phyloP scores from a whole-genome alignment of 441 rosid species.

The Bocquillonia castaneifolia region DNA sequence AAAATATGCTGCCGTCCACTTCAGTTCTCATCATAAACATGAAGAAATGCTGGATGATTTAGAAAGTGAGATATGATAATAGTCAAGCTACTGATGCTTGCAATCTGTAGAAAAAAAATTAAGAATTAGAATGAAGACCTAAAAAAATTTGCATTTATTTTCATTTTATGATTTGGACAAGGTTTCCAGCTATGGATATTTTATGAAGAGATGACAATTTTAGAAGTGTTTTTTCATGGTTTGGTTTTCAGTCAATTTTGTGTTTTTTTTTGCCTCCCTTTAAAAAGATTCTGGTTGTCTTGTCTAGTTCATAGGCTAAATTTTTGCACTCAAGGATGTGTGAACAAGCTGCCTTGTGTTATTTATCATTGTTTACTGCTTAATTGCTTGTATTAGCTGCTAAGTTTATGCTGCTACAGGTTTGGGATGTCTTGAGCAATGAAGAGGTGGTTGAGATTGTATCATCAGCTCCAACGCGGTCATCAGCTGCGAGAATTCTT shows the following conservation, averaged over 20 bases:
- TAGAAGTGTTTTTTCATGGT: neutral
- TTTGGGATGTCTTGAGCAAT: slow-evolving; percentile 97
- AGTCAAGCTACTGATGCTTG: neutral
- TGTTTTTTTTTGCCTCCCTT: neutral
- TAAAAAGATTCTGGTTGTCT: neutral
- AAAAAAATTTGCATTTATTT: neutral
- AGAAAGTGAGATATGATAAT: neutral
- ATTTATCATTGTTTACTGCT: neutral
- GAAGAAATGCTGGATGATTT: neutral
- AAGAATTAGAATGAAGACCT: neutral
- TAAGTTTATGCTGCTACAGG: slow-evolving; percentile 38
- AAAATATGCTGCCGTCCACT: no score
- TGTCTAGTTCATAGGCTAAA: neutral
- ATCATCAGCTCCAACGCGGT: slow-evolving; percentile 66
- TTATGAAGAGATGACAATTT: neutral
- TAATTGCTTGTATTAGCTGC: neutral
- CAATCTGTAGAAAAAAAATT: neutral
- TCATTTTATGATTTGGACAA: neutral
- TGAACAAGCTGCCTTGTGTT: neutral
- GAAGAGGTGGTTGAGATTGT: slow-evolving; percentile 94
- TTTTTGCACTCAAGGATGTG: neutral
- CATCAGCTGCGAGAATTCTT: slow-evolving; percentile 76
- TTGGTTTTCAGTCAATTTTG: neutral
- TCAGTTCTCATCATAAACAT: neutral
- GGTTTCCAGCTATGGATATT: neutral